Evolutionary conservation across 306 rosid genomes (phyloP), one percentile per base, ranked within the genome.

Genomic region (Cucurbita pepo): DNA sequence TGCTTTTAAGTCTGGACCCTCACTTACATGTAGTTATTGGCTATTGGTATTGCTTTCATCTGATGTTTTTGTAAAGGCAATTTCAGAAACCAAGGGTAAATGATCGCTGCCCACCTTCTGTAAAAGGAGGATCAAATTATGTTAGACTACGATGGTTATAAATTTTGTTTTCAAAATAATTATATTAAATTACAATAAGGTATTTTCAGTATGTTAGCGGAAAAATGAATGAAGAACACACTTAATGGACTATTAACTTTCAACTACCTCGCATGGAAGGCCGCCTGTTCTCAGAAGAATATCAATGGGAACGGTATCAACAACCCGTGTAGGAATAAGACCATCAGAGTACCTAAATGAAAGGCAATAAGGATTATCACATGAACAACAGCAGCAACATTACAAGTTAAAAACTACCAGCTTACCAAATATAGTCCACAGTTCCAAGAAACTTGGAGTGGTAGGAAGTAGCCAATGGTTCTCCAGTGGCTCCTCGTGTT

Each of bases 401-500:
- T 44, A 25, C 45, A 66, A 59, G 65, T 59, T 59, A 55, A 55
- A 55, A 55, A 19, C 51, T 60, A 69, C 77, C 45, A 72, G 78
- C 60, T 83, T 85, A 92, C 98, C 96, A 92, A 78, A 92, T 81
- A 74, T 92, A 92, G 83, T 92, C 98, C 56, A 88, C 96, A 54
- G 98, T 87, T 66, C 96, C 98, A 60, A 92, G 85, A 81, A 92
- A 92, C 86, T 92, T 92, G 3, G 92, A 84, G 80, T 90, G 97
- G 77, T 86, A 92, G 50, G 98, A 87, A 73, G 98, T 92, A 62
- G 96, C 96, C 69, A 85, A 21, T 64, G 96, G 96, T 77, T 92
- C 98, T 41, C 88, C 91, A 58, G 82, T 82, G 76, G 78, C 69
- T 67, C 88, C 92, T 30, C 95, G 85, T 21, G 96, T 85, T 75